These are phyloP conservation scores for Talaromyces islandicus DNA, from an alignment of 2,329 filamentous ascomycete genomes.

Conservation along the genomic window DNA sequence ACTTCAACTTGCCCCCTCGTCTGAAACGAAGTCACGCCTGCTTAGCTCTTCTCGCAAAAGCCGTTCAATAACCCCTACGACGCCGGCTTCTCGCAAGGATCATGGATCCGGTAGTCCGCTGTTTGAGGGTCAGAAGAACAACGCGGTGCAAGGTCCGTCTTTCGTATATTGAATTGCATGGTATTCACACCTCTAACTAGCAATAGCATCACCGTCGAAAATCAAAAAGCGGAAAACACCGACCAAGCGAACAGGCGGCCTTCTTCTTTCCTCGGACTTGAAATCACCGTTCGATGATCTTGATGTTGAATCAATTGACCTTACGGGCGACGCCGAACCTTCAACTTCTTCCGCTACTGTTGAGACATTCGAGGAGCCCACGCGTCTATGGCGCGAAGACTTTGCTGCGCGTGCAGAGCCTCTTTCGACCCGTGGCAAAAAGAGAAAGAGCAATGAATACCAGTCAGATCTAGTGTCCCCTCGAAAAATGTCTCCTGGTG, in stretches of 20 bases:
- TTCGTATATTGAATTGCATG: neutral
- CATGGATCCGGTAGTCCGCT: conserved; percentile 10
- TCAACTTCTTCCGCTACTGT: conserved; percentile 31
- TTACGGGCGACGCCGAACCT: conserved; percentile 34
- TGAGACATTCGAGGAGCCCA: conserved; percentile 37
- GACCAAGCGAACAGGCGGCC: neutral
- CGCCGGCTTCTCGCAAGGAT: conserved; percentile 13
- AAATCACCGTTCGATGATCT: conserved; percentile 17
- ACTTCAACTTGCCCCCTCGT: conserved; percentile 36
- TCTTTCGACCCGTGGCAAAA: conserved; percentile 36
- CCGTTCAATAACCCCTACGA: conserved; percentile 16
- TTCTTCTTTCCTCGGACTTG: conserved; percentile 1
- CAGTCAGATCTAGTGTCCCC: conserved; percentile 31
- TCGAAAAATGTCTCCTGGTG: conserved; percentile 20
- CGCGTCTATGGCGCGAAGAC: conserved; percentile 39
- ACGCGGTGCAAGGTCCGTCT: conserved; percentile 21
- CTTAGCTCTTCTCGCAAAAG: conserved; percentile 24
- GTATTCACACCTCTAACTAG: neutral
- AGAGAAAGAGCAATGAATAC: conserved; percentile 46
- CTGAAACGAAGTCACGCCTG: conserved; percentile 34
- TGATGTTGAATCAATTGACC: conserved; percentile 40
- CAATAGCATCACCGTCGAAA: neutral
- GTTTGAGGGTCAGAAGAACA: conserved; percentile 5
- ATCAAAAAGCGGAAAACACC: conserved; percentile 7
- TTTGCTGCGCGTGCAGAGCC: conserved; percentile 33